Percentiles rank a stretch among this genome's conserved stretches.
phyloP scores from a whole-genome alignment of 768 basidiomycete species.

The Cyclocybe cylindracea region DNA sequence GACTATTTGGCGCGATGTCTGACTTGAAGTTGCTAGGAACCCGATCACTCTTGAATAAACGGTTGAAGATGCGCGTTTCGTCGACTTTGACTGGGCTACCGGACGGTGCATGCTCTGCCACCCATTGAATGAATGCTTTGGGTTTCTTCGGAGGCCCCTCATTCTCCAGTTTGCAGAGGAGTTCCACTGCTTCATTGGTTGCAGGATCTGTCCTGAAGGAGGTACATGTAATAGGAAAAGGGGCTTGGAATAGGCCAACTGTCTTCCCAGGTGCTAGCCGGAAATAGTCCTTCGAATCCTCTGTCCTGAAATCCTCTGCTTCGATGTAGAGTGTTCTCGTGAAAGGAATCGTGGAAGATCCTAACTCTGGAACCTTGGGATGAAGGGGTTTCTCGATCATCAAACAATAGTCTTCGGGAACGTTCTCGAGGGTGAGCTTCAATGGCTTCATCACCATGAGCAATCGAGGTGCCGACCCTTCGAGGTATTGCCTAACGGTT shows the following conservation, averaged over 20 bases:
- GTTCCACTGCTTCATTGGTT: conserved; percentile 75
- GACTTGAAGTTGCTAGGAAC: conserved; percentile 80
- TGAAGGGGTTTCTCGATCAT: conserved; percentile 92
- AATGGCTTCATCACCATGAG: conserved; percentile 91
- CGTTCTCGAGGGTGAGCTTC: conserved; percentile 89
- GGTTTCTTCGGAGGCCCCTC: conserved; percentile 69
- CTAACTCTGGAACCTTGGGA: conserved; percentile 89
- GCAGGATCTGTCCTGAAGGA: conserved; percentile 77
- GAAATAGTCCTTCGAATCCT: conserved; percentile 95
- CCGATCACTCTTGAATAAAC: conserved; percentile 92
- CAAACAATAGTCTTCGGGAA: conserved; percentile 81
- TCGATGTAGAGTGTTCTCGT: conserved; percentile 92
- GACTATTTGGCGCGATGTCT: conserved; percentile 81
- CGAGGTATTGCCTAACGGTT: conserved; percentile 83
- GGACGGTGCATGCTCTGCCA: conserved; percentile 78
- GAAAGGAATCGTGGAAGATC: conserved; percentile 80
- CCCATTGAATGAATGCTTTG: conserved; percentile 97
- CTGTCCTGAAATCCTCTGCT: conserved; percentile 85
- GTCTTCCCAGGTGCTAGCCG: conserved; percentile 97
- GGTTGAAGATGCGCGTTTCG: conserved; percentile 91
- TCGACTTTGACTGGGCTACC: conserved; percentile 83
- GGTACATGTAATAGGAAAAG: conserved; percentile 90
- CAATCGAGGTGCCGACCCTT: conserved; percentile 83
- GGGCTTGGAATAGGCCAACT: conserved; percentile 93
- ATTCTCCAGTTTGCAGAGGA: conserved; percentile 79